Conservation (phyloP, 495 filamentous ascomycete species). For the Hyaloscypha variabilis region DNA sequence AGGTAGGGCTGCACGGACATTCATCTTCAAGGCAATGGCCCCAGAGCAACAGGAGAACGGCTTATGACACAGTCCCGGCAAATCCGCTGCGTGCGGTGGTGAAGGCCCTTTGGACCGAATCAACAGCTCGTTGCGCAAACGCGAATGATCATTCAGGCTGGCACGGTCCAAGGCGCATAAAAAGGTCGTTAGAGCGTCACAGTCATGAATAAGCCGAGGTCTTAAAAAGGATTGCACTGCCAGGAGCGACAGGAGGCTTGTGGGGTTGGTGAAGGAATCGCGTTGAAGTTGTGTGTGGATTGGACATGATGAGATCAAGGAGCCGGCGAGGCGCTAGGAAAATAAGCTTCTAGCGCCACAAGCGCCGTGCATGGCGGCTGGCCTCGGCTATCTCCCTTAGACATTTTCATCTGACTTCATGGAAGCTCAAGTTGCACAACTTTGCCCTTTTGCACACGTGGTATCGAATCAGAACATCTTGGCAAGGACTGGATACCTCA, state of each 20-base stretch:
- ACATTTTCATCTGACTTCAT: background rate
- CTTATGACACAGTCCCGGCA: background rate
- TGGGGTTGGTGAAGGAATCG: background rate
- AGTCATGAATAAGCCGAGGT: background rate
- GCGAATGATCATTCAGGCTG: background rate
- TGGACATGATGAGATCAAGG: background rate
- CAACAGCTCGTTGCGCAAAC: background rate
- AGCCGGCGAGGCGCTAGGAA: background rate
- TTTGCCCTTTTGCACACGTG: background rate
- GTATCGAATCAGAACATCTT: background rate
- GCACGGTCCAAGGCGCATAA: background rate
- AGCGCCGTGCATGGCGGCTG: conserved; percentile 1
- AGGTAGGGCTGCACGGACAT: conserved; percentile 17
- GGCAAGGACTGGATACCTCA: background rate
- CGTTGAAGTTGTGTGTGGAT: conserved; percentile 7
- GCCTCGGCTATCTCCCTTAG: background rate
- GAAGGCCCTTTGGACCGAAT: background rate
- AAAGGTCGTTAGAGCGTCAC: background rate
- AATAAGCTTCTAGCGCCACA: background rate
- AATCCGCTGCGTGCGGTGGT: background rate
- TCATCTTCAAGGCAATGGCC: conserved; percentile 32
- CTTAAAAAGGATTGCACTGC: background rate
- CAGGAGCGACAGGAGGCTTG: conserved; percentile 10
- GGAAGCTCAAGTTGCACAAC: background rate
- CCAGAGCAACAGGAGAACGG: conserved; percentile 3